phyloP scores from a whole-genome alignment of 2,329 filamentous ascomycete species.

The Trichoderma koningiopsis region DNA sequence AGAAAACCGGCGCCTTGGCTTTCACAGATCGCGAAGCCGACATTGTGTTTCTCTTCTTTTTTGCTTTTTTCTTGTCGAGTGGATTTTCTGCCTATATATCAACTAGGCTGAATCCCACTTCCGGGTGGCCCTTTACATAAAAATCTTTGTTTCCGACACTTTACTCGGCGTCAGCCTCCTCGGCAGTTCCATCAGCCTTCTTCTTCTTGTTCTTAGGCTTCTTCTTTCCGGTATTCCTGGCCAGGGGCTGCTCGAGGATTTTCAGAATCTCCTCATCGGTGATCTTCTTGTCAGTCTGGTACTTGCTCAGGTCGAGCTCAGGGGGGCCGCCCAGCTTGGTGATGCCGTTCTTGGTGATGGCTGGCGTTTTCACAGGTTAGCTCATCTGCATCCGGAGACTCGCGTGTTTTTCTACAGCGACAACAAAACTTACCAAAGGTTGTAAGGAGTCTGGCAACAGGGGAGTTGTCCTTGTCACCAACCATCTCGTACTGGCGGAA shows the following conservation, averaged over 20 bases:
- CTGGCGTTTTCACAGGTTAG: conserved; percentile 48
- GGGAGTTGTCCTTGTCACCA: conserved; percentile 84
- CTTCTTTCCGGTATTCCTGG: conserved; percentile 87
- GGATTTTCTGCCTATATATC: conserved; percentile 16
- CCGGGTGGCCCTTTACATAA: conserved; percentile 9
- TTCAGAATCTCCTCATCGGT: conserved; percentile 92
- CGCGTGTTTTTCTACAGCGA: conserved; percentile 23
- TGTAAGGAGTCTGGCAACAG: conserved; percentile 84
- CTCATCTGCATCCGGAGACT: neutral
- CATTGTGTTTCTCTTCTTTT: neutral
- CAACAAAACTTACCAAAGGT: conserved; percentile 75
- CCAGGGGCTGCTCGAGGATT: conserved; percentile 86
- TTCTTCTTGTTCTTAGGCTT: conserved; percentile 85
- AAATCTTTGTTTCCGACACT: neutral
- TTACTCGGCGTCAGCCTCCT: conserved; percentile 32
- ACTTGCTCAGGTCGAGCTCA: conserved; percentile 74
- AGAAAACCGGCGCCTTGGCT: conserved; percentile 7
- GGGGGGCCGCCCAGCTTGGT: conserved; percentile 80
- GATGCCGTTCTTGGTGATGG: conserved; percentile 96
- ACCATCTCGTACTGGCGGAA: conserved; percentile 96
- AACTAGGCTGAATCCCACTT: conserved; percentile 6
- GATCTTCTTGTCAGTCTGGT: conserved; percentile 97
- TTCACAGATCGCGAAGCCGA: conserved; percentile 20
- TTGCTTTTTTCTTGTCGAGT: conserved; percentile 6
- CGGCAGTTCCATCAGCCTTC: conserved; percentile 46